Conservation (phyloP, 768 basidiomycete species). For the Tricholoma furcatifolium region DNA sequence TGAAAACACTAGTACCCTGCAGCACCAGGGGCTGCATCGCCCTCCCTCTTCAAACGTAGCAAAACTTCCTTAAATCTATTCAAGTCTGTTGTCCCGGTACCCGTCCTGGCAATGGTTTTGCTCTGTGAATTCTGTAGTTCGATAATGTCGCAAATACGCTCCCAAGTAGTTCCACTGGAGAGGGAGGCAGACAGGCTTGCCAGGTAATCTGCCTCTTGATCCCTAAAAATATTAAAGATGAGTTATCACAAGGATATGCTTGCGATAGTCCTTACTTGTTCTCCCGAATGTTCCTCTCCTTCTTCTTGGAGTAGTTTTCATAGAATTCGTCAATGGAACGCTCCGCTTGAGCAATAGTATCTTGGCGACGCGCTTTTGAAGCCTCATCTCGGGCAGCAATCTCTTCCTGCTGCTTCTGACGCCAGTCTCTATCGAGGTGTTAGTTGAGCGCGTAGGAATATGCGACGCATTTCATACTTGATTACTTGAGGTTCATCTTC, state of each 20-base stretch:
- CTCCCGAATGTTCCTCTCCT: slow-evolving; percentile 86
- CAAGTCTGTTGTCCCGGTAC: slow-evolving; percentile 86
- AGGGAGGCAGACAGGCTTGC: slow-evolving; percentile 71
- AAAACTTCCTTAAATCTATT: slow-evolving; percentile 91
- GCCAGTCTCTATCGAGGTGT: slow-evolving; percentile 66
- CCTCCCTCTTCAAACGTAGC: slow-evolving; percentile 85
- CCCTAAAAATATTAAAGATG: slow-evolving; percentile 46
- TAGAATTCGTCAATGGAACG: slow-evolving; percentile 89
- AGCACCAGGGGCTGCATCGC: slow-evolving; percentile 88
- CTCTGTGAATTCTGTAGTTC: slow-evolving; percentile 96
- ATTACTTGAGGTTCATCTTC: slow-evolving; percentile 89
- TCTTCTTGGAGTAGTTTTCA: slow-evolving; percentile 82
- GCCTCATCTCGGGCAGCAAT: slow-evolving; percentile 82
- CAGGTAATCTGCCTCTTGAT: slow-evolving; percentile 82
- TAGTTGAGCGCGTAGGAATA: background rate
- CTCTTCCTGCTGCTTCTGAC: slow-evolving; percentile 80
- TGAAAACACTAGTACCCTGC: slow-evolving; percentile 69
- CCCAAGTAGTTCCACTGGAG: slow-evolving; percentile 92
- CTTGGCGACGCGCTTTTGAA: slow-evolving; percentile 73
- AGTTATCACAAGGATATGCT: background rate
- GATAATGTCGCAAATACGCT: slow-evolving; percentile 82
- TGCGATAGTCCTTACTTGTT: slow-evolving; percentile 73
- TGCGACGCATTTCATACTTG: slow-evolving; percentile 48
- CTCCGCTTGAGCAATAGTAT: slow-evolving; percentile 82
- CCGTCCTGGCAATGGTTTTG: slow-evolving; percentile 89